Base-by-base conservation (phyloP, 352 stramenopile genomes). In the Phytophthora macrochlamydospora region DNA sequence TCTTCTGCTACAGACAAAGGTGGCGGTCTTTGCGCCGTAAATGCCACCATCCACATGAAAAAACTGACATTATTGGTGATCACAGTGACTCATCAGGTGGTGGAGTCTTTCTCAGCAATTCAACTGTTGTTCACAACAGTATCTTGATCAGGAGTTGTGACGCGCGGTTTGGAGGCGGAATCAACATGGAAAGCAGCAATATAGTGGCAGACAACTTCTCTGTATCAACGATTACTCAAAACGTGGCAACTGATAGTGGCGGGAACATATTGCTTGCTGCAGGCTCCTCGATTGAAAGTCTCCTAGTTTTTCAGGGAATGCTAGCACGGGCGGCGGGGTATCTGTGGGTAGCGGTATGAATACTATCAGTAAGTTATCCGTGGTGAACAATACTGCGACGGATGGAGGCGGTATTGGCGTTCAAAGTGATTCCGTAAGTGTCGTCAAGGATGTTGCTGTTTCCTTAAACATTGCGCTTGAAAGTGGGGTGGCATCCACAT, bases 131-230 rank as follows among this genome's bases (percentile, higher is more conserved):
- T 1, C 72, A 88, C 44, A 32, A 52, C 6, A 69, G 73, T 37
- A 29, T 79, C 9, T 76, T 28, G 1, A 44, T 88, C 6, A 45
- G 51, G 2, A n/a, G 48, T 0, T 86, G 56, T 37, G 37, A 55
- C 14, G 78, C 68, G 6, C 49, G 28, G 4, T 29, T 42, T 50
- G 83, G 83, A 6, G 83, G 79, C 1, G 83, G 79, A 0, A 9
- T 79, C 2, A 82, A 78, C 38, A 4, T 86, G 7, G 32, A 58
- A 3, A 14, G 54, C 13, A 78, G 64, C 9, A 58, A 48, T 3
- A 49, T 79, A 4, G 14, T 58, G 4, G 51, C 52, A 5, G 50
- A 62, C 66, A 3, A 59, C 37, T n/a, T 70, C 66, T 24, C 18
- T 24, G 18, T 24, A 24, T 24, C 18, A 24, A 43, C 44, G 9